These are phyloP conservation scores for Graphilbum fragrans DNA, from an alignment of 2,329 filamentous ascomycete genomes.

Conservation along the genomic window DNA sequence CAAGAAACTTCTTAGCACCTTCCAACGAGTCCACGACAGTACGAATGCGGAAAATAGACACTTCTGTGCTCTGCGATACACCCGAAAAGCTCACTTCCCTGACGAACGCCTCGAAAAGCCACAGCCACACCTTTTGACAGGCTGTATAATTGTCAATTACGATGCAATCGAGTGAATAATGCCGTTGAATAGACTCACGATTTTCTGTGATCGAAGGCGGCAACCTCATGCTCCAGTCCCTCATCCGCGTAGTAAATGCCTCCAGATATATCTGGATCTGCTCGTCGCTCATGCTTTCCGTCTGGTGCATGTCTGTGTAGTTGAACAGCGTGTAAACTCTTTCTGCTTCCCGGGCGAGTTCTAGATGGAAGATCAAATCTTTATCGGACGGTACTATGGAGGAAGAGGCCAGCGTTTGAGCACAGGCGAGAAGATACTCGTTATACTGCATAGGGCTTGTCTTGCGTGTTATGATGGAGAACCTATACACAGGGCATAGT, in stretches of 20 bases:
- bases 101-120: slow-evolving; percentile 1
- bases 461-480: slow-evolving; percentile 3
- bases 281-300: slow-evolving; percentile 1
- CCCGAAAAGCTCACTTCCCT: slow-evolving; percentile 3
- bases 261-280: slow-evolving; percentile 3
- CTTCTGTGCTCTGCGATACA: slow-evolving; percentile 1
- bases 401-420: background rate
- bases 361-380: slow-evolving; percentile 1
- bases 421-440: slow-evolving; percentile 2
- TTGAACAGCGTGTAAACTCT: slow-evolving; percentile 4
- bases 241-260: background rate
- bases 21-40: background rate
- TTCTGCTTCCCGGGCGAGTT: slow-evolving; percentile 1
- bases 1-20: background rate
- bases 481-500: too few relatives aligned
- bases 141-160: background rate
- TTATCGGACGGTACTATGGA: background rate
- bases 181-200: background rate
- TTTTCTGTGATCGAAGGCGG: background rate
- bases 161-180: background rate
- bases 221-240: background rate
- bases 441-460: slow-evolving; percentile 1
- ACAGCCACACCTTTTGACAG: slow-evolving; percentile 1
- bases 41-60: slow-evolving; percentile 1
- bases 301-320: slow-evolving; percentile 1